Base-by-base conservation (phyloP, 106 monocot species). In the Acorus gramineus region DNA sequence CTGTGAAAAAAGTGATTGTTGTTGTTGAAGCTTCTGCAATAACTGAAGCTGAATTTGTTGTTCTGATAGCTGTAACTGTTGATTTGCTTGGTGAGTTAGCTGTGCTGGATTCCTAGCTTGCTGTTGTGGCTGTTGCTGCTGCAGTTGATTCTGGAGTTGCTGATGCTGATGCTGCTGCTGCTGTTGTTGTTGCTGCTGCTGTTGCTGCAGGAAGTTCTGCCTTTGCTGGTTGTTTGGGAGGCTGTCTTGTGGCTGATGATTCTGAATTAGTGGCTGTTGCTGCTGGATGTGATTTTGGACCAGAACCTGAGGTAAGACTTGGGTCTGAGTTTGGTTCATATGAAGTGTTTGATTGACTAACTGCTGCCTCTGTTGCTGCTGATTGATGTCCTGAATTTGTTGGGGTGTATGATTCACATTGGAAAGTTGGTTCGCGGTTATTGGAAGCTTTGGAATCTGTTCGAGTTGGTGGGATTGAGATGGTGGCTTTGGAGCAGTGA, bases 11-110 rank as follows among this genome's bases (percentile, higher is more conserved):
- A 75, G 56, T 0, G 83, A 73, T 14, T 84, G 84, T 51, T 79
- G 79, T 55, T 80, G 77, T 45, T 77, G 83, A 63, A 90, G 80
- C 54, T 82, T 86, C 66, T 86, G 94, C 8, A 82, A 64, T 55
- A 76, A 54, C 53, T 93, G 81, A 45, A 85, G 55, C 52, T 88
- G 87, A 65, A 84, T 59, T 64, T 84, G 89, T 49, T 85, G 84
- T 51, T 83, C 83, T 9, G 89, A 59, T 57, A 88, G 51, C 55
- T 71, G 78, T 42, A 77, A 5, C 56, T 79, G 79, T 57, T 83
- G 85, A 58, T 80, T 79, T 9, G 53, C 48, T 62, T 82, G 80
- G 47, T 71, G 75, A 44, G 73, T 13, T 0, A 62, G n/a, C 57
- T 83, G 75, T 60, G 69, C 56, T 28, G 82, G 53, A 55, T 76